Evolutionary conservation across 2,329 filamentous ascomycete species (phyloP), one percentile per base, ranked within the genome.

Genomic region (Tolypocladium paradoxum): DNA sequence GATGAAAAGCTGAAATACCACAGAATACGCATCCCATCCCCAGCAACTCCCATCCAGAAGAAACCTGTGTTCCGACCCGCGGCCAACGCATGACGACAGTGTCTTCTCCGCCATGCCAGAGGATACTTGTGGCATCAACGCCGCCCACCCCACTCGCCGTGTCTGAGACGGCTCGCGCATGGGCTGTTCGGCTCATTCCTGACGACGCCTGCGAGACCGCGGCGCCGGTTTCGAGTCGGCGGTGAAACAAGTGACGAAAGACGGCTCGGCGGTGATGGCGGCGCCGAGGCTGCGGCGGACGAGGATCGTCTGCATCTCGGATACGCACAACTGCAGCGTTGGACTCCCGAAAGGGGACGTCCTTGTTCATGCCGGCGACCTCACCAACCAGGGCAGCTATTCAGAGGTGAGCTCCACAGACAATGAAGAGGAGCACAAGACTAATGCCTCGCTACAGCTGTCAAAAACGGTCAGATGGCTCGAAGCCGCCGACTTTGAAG

Each of bases 301-400:
- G 6, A 78, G 86, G 55, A 77, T 90, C 54, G 84, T 90, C 51
- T 89, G 85, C 69, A 77, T 90, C 53, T 87, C 87, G 4, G 87
- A 91, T 68, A 90, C 86, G 2, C 86, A 90, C 68, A 88, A 88
- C 64, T 76, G 73, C 58, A 75, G 75, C 2, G 73, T 79, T 59
- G 84, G 81, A 60, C 75, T 90, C 1, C 87, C 87, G 0, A 76
- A 76, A 24, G 87, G 87, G 40, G 85, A 91, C 64, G 79, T 91
- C 9, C 73, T 91, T 35, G 83, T 90, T 49, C 86, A 90, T 63
- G 86, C 87, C 1, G 87, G 87, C 7, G 87, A 91, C 64, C 68
- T 91, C 58, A 88, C 86, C 4, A 90, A 89, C 64, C 82, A 86
- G 63, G 87, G 87, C 18, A 84, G 72, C 57, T 72, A 73, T 57